Evolutionary conservation across 2,329 filamentous ascomycete genomes (phyloP), one percentile per base, ranked within the genome.

Genomic region (Aspergillus sp.): DNA sequence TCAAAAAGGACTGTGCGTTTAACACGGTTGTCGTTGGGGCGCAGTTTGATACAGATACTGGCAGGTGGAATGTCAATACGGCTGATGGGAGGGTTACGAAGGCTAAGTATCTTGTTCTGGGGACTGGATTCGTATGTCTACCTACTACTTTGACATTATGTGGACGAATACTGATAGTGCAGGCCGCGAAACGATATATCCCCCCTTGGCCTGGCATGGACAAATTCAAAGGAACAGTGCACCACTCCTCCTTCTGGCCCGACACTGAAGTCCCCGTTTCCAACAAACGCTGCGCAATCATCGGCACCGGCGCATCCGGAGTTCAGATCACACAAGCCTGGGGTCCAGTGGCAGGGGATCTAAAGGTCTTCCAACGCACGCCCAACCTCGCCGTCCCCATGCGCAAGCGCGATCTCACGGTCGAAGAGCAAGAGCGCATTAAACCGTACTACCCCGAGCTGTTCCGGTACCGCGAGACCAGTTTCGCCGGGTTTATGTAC

Each of bases 221-320:
- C 13, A 60, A 57, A 9, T 87, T 84, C 71, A 69, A 77, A 52
- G 84, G 83, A 8, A 66, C 70, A 7, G 70, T 85, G 5, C 75
- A 85, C 48, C 84, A 87, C 64, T 81, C 81, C 1, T 80, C 84
- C 1, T 74, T 77, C 47, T 79, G 77, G 77, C 75, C 76, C 0
- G 65, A 69, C 34, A 56, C 70, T 4, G 67, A 73, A 8, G 37
- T 65, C 46, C 48, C 60, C 13, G 55, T 53, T 7, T 47, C 42
- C 22, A 66, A 68, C 46, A 77, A 77, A 61, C 71, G 73, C 5
- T 68, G 77, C 8, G 77, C 73, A 3, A 66, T 79, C 2, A 73
- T 79, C 15, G 77, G 77, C 1, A 77, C 74, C 8, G 77, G 77
- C 6, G 73, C 75, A 3, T 77, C 76, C 0, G 77, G 72, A 5